Evolutionary conservation across 2,329 filamentous ascomycete genomes (phyloP), one percentile per base, ranked within the genome.

Genomic region (Nannizziopsis arthrosporioides): DNA sequence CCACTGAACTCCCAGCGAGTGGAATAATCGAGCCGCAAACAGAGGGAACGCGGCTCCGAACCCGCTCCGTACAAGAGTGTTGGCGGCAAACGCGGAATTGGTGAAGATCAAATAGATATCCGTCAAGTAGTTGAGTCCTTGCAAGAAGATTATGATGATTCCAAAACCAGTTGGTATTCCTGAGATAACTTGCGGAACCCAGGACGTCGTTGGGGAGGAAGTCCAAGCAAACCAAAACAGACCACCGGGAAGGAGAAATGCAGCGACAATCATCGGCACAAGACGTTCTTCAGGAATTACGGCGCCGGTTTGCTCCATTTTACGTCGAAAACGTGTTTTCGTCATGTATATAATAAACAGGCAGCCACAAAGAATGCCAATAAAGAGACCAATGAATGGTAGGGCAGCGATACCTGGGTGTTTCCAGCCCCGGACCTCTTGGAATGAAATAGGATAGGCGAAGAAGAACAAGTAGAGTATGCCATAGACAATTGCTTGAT

Each of bases 31-130:
- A 11, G 54, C 53, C 3, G 63, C 82, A 62, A 89, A 88, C 2
- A 88, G 68, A 9, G 84, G 84, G 56, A 89, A 89, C 2, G 79
- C 77, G 44, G 85, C 86, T 50, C 83, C 88, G 69, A 93, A 92
- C 15, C 75, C 72, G 54, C 82, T 87, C 45, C 89, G 76, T 49
- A 84, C 77, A 62, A 92, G 85, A 39, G 82, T 83, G 59, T 94
- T 92, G 37, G 86, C 86, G 9, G 88, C 86, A 63, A 94, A 73
- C 2, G 87, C 86, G 49, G 68, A 71, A 14, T 69, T 69, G n/a
- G 69, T 68, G 56, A 68, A 71, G 12, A 67, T 59, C 6, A 69
- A 67, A 58, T 70, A 72, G 8, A 68, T 69, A 58, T 82, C 78
- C 8, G 90, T 85, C 54, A 93, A 60, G 49, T 69, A 71, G 52